These are phyloP conservation scores for Heliophila coronopifolia DNA, from an alignment of 441 rosid species.

Conservation along the genomic window DNA sequence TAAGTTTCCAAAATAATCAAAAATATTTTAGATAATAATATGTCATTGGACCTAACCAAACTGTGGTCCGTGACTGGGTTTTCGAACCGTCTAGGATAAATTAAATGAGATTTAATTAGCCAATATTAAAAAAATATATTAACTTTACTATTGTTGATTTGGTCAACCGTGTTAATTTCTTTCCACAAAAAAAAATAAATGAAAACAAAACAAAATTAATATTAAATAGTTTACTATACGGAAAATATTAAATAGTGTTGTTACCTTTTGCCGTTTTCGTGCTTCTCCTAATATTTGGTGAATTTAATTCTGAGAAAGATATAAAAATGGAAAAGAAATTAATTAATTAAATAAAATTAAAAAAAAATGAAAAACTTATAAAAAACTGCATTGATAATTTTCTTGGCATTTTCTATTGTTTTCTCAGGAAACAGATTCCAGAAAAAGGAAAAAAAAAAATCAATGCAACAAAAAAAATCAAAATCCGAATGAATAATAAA, in stretches of 20 bases:
- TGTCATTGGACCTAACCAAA: no score
- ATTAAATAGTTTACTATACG: background rate
- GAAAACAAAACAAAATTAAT: background rate
- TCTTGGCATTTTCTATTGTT: background rate
- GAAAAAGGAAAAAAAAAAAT: background rate
- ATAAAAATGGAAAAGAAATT: background rate
- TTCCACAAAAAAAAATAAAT: background rate
- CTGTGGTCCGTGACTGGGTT: no score
- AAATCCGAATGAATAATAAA: background rate
- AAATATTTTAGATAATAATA: no score
- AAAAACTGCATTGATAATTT: conserved; percentile 13
- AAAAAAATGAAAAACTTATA: background rate
- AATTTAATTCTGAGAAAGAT: conserved; percentile 1
- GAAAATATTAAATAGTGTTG: background rate
- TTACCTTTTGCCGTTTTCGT: conserved; percentile 5
- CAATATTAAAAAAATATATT: no score
- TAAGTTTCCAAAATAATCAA: no score
- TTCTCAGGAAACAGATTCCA: background rate
- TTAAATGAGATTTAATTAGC: no score
- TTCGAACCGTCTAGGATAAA: no score
- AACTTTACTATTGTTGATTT: background rate
- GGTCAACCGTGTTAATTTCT: background rate
- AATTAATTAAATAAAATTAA: background rate
- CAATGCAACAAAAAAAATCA: background rate
- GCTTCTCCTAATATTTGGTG: background rate